Evolutionary conservation across 2,329 filamentous ascomycete genomes (phyloP), one percentile per base, ranked within the genome.

Genomic region (Chrysosporium queenslandicum): DNA sequence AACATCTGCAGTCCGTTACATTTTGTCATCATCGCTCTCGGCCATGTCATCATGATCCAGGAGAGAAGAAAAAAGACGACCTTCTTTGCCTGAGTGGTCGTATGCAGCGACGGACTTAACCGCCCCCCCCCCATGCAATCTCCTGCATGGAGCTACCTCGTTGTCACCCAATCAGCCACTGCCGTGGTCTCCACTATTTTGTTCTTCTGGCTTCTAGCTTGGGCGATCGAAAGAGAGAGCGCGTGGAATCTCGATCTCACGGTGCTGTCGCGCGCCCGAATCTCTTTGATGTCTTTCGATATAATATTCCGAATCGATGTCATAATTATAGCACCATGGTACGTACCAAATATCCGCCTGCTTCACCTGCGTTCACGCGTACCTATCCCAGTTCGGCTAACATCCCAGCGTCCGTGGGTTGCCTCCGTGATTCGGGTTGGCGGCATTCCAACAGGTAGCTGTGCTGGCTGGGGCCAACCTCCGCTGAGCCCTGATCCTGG

Each of bases 161-260:
- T 37, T 18, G 16, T 50, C 16, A n/a, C 27, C 47, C 47, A 50
- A 50, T 50, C 47, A 34, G 16, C 27, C 11, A 20, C 36, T 12
- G 2, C 11, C 16, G n/a, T 8, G 11, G 37, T 30, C 27, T 42
- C 47, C 47, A 50, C 47, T 32, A 20, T 34, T 50, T 50, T 41
- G 37, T 50, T 50, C 47, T 50, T 34, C n/a, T 42, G 39, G 47
- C 37, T 42, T 50, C 37, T 50, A 50, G 47, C 47, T 49, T 34
- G 37, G 47, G 36, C n/a, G 47, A 50, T 50, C 47, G 12, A 37
- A 37, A 6, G 32, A 30, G 37, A 25, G 25, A 39, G 37, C 47
- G 47, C 47, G 47, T 50, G 47, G 37, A 50, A 42, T 50, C 37
- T 41, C 21, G 25, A 50, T 50, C 18, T 34, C 34, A 30, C 21